Conservation (phyloP, 805 yeast genomes). For the Saccharomycopsis oosterbeekiorum region DNA sequence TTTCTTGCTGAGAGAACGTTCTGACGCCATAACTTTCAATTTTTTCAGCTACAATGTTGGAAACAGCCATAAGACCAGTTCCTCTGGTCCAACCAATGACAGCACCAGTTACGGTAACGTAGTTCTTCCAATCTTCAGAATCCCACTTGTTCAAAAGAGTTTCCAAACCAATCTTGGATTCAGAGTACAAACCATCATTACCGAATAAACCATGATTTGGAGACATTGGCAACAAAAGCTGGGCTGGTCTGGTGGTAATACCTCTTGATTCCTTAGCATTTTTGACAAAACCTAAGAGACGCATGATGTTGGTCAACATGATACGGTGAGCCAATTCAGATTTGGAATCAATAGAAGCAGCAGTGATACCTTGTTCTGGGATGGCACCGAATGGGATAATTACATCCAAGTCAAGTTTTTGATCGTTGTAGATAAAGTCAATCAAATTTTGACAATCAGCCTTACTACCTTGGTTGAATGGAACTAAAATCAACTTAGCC, state of each 20-base stretch:
- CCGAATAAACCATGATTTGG: slow-evolving; percentile 99
- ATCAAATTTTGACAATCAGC: slow-evolving; percentile 85
- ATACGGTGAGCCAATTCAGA: slow-evolving; percentile 98
- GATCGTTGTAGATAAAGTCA: slow-evolving; percentile 74
- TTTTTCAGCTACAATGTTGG: slow-evolving; percentile 96
- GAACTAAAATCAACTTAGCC: slow-evolving; percentile 88
- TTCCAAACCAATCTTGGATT: slow-evolving; percentile 90
- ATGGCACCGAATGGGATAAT: slow-evolving; percentile 98
- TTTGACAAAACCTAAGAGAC: slow-evolving; percentile 88
- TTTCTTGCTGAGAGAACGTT: slow-evolving; percentile 96
- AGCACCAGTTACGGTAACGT: slow-evolving; percentile 95
- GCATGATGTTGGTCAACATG: slow-evolving; percentile 90
- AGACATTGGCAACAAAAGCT: slow-evolving; percentile 90
- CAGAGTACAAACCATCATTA: slow-evolving; percentile 96
- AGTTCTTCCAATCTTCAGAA: slow-evolving; percentile 93
- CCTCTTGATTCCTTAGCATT: slow-evolving; percentile 65
- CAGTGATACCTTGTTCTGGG: slow-evolving; percentile 96
- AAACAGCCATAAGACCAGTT: slow-evolving; percentile 96
- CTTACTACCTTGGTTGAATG: slow-evolving; percentile 96
- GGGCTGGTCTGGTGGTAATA: slow-evolving; percentile 94
- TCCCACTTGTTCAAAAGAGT: slow-evolving; percentile 98
- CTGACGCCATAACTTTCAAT: slow-evolving; percentile 93
- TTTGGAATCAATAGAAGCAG: slow-evolving; percentile 85
- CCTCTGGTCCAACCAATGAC: slow-evolving; percentile 99
- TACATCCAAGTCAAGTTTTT: slow-evolving; percentile 82